These are phyloP conservation scores for Cladophialophora chaetospira DNA, from an alignment of 2,329 filamentous ascomycete genomes.

Conservation along the genomic window DNA sequence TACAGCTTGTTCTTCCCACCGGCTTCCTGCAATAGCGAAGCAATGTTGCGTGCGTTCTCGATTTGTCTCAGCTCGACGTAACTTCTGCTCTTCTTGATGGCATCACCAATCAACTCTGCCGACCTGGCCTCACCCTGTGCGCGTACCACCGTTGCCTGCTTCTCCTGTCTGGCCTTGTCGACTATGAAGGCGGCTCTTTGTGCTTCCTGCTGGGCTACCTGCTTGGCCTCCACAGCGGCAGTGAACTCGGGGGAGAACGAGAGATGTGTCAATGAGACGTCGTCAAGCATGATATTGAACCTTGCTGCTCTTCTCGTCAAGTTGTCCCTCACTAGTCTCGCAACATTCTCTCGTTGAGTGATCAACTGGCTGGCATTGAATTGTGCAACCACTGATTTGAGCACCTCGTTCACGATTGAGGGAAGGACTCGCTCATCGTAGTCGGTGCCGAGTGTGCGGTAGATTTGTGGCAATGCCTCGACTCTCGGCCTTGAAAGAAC, in stretches of 20 bases:
- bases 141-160: slow-evolving; percentile 97
- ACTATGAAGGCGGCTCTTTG: slow-evolving; percentile 96
- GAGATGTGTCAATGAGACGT: slow-evolving; percentile 87
- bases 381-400: slow-evolving; percentile 98
- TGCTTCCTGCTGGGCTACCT: slow-evolving; percentile 82
- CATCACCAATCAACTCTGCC: slow-evolving; percentile 95
- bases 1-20: slow-evolving; percentile 91
- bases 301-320: slow-evolving; percentile 84
- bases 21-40: slow-evolving; percentile 80
- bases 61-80: slow-evolving; percentile 98
- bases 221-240: slow-evolving; percentile 69
- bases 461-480: slow-evolving; percentile 90
- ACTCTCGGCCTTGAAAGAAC: slow-evolving; percentile 90
- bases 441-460: slow-evolving; percentile 90
- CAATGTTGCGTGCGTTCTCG: slow-evolving; percentile 90
- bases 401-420: slow-evolving; percentile 96
- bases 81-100: slow-evolving; percentile 98
- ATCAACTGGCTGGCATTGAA: slow-evolving; percentile 99
- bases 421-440: slow-evolving; percentile 97
- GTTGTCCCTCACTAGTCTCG: slow-evolving; percentile 87
- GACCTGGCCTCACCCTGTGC: slow-evolving; percentile 98
- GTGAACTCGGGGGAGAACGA: slow-evolving; percentile 71
- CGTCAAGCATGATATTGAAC: slow-evolving; percentile 96
- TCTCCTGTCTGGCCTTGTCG: slow-evolving; percentile 98
- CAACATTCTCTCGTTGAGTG: slow-evolving; percentile 97